Conservation (phyloP, 495 filamentous ascomycete genomes). For the Lasiosphaeria ovina region DNA sequence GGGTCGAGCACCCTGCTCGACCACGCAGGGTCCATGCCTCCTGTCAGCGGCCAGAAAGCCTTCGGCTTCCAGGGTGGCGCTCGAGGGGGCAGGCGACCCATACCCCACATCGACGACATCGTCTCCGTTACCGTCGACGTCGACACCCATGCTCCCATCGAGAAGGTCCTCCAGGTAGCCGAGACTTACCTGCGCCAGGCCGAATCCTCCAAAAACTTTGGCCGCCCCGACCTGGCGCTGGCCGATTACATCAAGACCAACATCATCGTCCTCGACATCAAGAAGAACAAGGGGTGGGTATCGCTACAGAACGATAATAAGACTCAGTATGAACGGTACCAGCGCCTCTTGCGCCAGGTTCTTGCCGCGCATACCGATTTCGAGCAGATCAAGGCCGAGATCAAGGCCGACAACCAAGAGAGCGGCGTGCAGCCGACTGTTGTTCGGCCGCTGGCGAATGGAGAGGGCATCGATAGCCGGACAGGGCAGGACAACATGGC, state of each 20-base stretch:
- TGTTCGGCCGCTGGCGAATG: conserved; percentile 7
- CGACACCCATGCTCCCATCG: conserved; percentile 45
- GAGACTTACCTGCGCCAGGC: conserved; percentile 52
- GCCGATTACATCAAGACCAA: conserved; percentile 76
- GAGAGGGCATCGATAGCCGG: conserved; percentile 1
- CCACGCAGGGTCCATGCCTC: conserved; percentile 16
- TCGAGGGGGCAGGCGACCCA: conserved; percentile 37
- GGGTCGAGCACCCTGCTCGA: conserved; percentile 23
- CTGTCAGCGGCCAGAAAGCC: conserved; percentile 9
- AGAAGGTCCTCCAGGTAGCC: conserved; percentile 48
- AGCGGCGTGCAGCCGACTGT: conserved; percentile 46
- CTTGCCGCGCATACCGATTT: conserved; percentile 44
- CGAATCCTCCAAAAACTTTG: conserved; percentile 50
- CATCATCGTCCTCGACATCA: conserved; percentile 67
- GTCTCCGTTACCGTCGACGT: conserved; percentile 46
- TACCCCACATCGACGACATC: conserved; percentile 75
- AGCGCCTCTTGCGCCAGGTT: conserved; percentile 41
- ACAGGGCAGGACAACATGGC: neutral
- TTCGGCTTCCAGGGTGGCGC: conserved; percentile 1
- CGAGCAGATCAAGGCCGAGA: conserved; percentile 60
- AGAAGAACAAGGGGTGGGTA: conserved; percentile 42
- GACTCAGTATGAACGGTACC: conserved; percentile 38
- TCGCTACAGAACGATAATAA: conserved; percentile 24
- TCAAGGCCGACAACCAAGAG: conserved; percentile 62
- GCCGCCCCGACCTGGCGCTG: conserved; percentile 49